Evolutionary conservation across 768 basidiomycete species (phyloP).

Genomic region (Neoboletus brunneissimus): DNA sequence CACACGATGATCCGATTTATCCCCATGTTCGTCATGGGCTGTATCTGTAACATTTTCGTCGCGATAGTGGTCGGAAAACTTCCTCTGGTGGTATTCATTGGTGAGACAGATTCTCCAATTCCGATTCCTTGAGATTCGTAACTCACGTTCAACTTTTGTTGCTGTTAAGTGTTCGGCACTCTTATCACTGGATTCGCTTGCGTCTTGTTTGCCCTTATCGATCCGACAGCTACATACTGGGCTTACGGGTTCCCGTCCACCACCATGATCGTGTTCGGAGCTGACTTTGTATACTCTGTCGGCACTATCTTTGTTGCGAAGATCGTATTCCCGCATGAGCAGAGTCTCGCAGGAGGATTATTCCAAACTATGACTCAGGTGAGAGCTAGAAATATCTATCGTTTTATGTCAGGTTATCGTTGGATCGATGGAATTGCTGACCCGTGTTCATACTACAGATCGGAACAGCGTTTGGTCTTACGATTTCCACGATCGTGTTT

Average conservation of each 20-base stretch:
- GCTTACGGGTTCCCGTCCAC: constrained; percentile 72
- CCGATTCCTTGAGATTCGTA: background rate
- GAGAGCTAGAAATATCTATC: constrained; percentile 3
- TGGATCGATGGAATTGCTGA: background rate
- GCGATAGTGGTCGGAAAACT: constrained; percentile 56
- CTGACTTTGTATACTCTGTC: constrained; percentile 71
- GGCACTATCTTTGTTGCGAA: constrained; percentile 77
- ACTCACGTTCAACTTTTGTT: background rate
- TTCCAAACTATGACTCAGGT: constrained; percentile 81
- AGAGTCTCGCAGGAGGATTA: constrained; percentile 70
- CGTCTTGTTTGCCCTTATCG: constrained; percentile 67
- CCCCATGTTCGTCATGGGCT: constrained; percentile 68
- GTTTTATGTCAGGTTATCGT: background rate
- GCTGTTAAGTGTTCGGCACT: constrained; percentile 48
- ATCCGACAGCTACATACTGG: constrained; percentile 62
- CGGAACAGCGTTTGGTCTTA: constrained; percentile 67
- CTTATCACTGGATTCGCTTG: constrained; percentile 54
- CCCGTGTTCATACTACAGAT: constrained; percentile 37
- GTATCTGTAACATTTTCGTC: constrained; percentile 62
- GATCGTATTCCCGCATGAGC: constrained; percentile 62
- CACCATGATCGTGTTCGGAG: constrained; percentile 64
- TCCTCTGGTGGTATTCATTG: constrained; percentile 53
- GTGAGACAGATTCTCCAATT: constrained; percentile 32
- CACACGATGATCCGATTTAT: constrained; percentile 62
- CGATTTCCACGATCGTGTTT: constrained; percentile 70